phyloP scores from a whole-genome alignment of 345 rosid species.

The Syzygium aromaticum region DNA sequence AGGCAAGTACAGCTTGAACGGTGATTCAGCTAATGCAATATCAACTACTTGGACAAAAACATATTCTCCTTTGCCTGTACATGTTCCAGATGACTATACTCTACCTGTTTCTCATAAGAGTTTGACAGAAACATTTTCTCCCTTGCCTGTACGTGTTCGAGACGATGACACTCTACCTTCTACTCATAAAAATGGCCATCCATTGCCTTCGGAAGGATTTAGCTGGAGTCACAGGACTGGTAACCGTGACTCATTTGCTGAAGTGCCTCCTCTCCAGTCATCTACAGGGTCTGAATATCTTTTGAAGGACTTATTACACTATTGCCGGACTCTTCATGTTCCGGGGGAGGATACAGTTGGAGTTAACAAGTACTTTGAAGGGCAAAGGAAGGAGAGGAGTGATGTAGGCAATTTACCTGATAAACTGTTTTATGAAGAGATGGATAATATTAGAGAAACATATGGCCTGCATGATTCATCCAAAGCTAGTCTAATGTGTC shows the following conservation, averaged over 20 bases:
- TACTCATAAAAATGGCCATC: not conserved
- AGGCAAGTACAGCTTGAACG: not conserved
- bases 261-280: not conserved
- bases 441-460: not conserved
- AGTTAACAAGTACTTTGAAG: not conserved
- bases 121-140: not conserved
- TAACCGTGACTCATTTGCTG: not conserved
- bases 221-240: not conserved
- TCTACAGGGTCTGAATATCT: not conserved
- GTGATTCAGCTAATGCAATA: not conserved
- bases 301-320: not conserved
- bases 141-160: not conserved
- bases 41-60: not conserved
- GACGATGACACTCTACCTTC: not conserved
- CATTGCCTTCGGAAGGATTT: not conserved
- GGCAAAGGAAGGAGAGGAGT: not conserved
- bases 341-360: not conserved
- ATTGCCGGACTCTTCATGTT: not conserved
- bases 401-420: not conserved
- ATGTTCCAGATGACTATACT: not conserved
- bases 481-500: constrained; percentile 6
- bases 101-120: not conserved
- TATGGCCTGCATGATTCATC: not conserved
- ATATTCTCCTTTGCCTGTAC: not conserved
- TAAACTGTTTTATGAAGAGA: not conserved